Evolutionary conservation across 768 basidiomycete species (phyloP), one percentile per base, ranked within the genome.

Genomic region (Neoboletus magnificus): DNA sequence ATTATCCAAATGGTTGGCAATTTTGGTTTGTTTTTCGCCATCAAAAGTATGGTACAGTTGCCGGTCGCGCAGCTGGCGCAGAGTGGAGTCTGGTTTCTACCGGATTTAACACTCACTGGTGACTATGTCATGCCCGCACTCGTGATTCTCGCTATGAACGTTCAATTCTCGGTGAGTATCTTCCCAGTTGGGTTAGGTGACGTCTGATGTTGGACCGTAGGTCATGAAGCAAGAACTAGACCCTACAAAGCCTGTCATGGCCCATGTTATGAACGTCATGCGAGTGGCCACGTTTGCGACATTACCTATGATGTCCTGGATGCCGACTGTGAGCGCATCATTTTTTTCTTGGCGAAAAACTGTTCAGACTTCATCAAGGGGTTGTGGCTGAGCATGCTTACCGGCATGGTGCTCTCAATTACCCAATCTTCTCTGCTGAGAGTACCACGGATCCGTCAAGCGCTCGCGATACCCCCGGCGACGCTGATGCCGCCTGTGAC

Each of bases 81-180:
- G 57, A 93, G 91, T 55, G 93, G 95, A 0, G 69, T 93, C 30
- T 76, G 71, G 43, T 84, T 85, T 73, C 69, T 95, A 37, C 84
- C 85, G 0, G 89, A 98, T 71, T 72, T 98, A 59, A 92, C 93
- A 0, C 68, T 78, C n/a, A 91, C 92, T 66, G 92, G 93, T 13
- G 84, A 81, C 49, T 87, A 82, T 61, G 70, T 89, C 23, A 75
- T 98, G 42, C 93, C 95, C 0, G 62, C 82, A 29, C 73, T 79
- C 18, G 76, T 72, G 57, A 82, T 80, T 56, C 76, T 76, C 58
- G 75, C 77, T 35, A 86, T 91, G 53, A 87, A 93, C 58, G 33
- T 79, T 9, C 89, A 92, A 60, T 80, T 95, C 37, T 70, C 76
- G 65, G 91, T 91, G 61, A 56, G 87, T 70, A 3, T 50, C 5